Base-by-base conservation (phyloP, 2,329 filamentous ascomycete species). In the Teratosphaeria viscida region DNA sequence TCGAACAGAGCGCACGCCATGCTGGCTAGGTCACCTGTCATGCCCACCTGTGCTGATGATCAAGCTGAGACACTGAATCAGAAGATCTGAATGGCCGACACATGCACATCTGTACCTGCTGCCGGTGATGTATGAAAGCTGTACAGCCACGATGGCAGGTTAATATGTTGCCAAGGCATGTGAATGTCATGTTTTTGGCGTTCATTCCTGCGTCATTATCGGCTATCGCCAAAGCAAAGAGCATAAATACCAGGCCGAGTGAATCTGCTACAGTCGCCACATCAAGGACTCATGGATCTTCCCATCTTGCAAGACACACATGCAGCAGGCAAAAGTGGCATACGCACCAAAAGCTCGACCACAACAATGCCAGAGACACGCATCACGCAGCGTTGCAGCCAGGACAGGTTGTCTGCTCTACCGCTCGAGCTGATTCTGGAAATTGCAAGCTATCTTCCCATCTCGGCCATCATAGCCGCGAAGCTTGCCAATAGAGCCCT, bases 401-500 rank as follows among this genome's bases (percentile, higher is more conserved):
- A 19, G 16, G 43, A 26, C 43, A 53, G 37, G 35, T 56, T 68
- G n/a, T 54, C 57, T 2, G 54, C 60, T 37, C 71, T 78, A 8
- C 76, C 76, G 26, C 64, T 72, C 58, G 72, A 75, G 52, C 58
- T 72, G n/a, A 64, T 72, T 49, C 64, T 66, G 37, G 59, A 65
- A 26, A 69, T 77, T 53, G 62, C 66, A 52, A 64, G 72, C 32
- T 62, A 71, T 61, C 70, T 78, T 8, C 66, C 72, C 5, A 65
- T 66, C 0, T 73, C 76, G 49, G 71, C 66, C 29, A 65, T 72
- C 23, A 64, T 77, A 8, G 68, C 76, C 3, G 67, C 77, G 10
- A 74, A 74, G 53, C 70, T 77, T 52, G 68, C 71, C 5, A 67
- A 71, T 54, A 65, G 64, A 11, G 59, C 63, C 11, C 61, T 76